phyloP scores from a whole-genome alignment of 1,284 basidiomycete genomes.

The Puccinia triticina region DNA sequence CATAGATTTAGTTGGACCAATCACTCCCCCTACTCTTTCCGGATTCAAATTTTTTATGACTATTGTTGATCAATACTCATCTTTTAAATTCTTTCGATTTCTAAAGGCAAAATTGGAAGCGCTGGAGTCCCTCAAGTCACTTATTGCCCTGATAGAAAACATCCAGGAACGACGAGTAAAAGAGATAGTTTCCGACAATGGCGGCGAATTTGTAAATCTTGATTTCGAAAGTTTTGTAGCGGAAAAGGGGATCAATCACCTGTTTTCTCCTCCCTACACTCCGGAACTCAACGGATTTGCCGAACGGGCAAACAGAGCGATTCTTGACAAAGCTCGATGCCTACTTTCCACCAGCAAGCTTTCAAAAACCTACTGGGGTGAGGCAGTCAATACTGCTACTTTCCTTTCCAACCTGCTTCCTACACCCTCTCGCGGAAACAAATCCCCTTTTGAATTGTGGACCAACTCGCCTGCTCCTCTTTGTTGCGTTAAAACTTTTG shows the following conservation, averaged over 20 bases:
- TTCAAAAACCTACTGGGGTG: constrained; percentile 59
- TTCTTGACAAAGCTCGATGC: constrained; percentile 55
- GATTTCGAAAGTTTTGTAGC: constrained; percentile 57
- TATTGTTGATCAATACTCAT: constrained; percentile 7
- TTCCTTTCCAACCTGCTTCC: constrained; percentile 61
- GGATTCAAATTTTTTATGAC: constrained; percentile 15
- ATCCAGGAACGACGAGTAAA: not conserved
- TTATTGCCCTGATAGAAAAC: not conserved
- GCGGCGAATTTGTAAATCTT: constrained; percentile 57
- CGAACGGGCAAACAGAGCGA: constrained; percentile 58
- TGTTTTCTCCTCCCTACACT: constrained; percentile 61
- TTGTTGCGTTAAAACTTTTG: not conserved
- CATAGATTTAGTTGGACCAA: constrained; percentile 9
- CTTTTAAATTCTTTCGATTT: constrained; percentile 22
- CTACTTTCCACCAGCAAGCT: constrained; percentile 57
- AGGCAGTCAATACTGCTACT: constrained; percentile 57
- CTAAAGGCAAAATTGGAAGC: constrained; percentile 7
- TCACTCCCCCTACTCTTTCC: not conserved
- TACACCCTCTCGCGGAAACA: not conserved
- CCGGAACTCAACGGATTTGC: constrained; percentile 60
- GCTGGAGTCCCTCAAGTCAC: not conserved
- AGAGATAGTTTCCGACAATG: constrained; percentile 56
- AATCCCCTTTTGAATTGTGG: not conserved
- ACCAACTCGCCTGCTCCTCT: not conserved
- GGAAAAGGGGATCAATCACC: constrained; percentile 57